Percentiles rank a stretch among this genome's conserved stretches.
These are phyloP conservation scores for Cucurbita maxima DNA, from an alignment of 306 rosid genomes.

Conservation along the genomic window DNA sequence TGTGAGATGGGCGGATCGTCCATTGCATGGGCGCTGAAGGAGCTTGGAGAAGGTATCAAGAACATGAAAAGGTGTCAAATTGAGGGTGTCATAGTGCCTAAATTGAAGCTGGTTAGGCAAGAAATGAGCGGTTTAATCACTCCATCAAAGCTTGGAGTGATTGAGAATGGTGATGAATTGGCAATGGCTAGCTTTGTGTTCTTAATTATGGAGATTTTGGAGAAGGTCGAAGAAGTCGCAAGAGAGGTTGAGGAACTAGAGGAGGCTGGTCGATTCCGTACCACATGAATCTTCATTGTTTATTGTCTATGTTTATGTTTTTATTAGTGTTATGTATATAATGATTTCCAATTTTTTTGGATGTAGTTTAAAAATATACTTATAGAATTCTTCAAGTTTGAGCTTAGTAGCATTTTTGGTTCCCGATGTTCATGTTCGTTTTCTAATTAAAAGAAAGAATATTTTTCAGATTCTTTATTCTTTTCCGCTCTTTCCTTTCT, in stretches of 20 bases:
- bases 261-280: conserved; percentile 31
- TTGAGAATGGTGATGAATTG: conserved; percentile 26
- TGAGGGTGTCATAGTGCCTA: conserved; percentile 15
- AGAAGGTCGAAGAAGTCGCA: conserved; percentile 43
- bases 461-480: no score
- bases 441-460: no score
- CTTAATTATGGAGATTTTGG: conserved; percentile 33
- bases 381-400: no score
- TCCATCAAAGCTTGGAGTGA: conserved; percentile 13
- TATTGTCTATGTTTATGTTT: not conserved
- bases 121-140: conserved; percentile 26
- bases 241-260: conserved; percentile 52
- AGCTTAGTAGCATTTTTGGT: no score
- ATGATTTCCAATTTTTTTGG: not conserved
- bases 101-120: conserved; percentile 34
- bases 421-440: no score
- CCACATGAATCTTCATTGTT: not conserved
- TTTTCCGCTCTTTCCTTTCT: no score
- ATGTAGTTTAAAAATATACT: not conserved
- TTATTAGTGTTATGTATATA: not conserved
- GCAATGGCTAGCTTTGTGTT: conserved; percentile 39
- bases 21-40: conserved; percentile 30
- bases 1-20: conserved; percentile 37
- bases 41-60: conserved; percentile 53
- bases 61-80: conserved; percentile 37